Base-by-base conservation (phyloP, 108 stramenopile genomes). In the Conticribra weissflogii region DNA sequence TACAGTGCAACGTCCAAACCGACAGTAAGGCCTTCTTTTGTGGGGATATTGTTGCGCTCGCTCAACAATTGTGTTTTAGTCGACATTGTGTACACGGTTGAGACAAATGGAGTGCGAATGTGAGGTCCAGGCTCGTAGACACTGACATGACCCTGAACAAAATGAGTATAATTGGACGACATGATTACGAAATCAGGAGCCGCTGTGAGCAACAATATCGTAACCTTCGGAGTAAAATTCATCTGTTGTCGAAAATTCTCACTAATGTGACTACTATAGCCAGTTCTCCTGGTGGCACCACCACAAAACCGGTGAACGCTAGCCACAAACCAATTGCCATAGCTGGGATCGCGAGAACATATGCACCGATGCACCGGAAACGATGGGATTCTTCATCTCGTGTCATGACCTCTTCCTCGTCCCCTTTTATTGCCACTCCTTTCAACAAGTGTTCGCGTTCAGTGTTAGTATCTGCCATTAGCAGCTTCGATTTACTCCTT, bases 21-120 rank as follows among this genome's bases (percentile, higher is more conserved):
- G 8, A 83, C 82, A 2, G 77, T 25, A 2, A 83, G 68, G 16
- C 82, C 82, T 67, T 83, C 82, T 46, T 79, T 79, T 25, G 82
- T 83, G 0, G 82, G 82, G 54, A 78, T 63, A 30, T 51, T 51
- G 36, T 83, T 83, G 16, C 52, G 47, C 33, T 83, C 64, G 44
- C 78, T 78, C 33, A 83, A 47, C 22, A 68, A 48, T 36, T 76
- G 69, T 36, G 82, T 83, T 36, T 83, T 83, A 25, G 82, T 54
- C 0, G 73, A 70, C 73, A 83, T 50, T 0, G 19, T 53, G 30
- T 58, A 46, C 8, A 83, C 72, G 19, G 36, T 44, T 27, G 78
- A 74, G 16, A 81, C 54, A 50, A 81, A 52, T 15, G 81, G 81
- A 28, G 59, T 58, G 23, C 64, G 47, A 24, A 71, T 60, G 53